Evolutionary conservation across 2,329 filamentous ascomycete genomes (phyloP).

Genomic region (Ploettnerulaceae sp.): DNA sequence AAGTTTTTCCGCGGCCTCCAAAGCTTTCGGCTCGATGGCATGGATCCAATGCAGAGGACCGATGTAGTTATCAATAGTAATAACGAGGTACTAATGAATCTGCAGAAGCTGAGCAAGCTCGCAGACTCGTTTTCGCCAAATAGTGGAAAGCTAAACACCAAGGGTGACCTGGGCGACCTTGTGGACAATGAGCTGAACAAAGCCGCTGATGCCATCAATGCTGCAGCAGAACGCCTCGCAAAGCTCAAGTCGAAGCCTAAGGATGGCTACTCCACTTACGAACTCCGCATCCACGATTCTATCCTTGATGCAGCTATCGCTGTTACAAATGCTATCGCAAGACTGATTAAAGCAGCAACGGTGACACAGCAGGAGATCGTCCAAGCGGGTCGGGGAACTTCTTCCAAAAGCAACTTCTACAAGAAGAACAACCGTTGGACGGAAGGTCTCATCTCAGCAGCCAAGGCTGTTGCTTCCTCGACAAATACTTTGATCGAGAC

Average conservation of each 20-base stretch:
- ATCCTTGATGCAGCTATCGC: constrained; percentile 91
- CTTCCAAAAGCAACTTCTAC: constrained; percentile 91
- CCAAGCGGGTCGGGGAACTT: constrained; percentile 80
- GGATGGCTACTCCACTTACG: constrained; percentile 92
- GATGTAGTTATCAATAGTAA: constrained; percentile 98
- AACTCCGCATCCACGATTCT: constrained; percentile 90
- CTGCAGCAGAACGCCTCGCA: constrained; percentile 79
- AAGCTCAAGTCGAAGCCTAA: constrained; percentile 96
- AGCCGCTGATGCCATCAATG: constrained; percentile 91
- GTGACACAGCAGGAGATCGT: constrained; percentile 95
- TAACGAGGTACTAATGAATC: constrained; percentile 88
- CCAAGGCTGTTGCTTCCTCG: constrained; percentile 88
- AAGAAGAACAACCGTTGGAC: constrained; percentile 99
- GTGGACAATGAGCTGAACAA: constrained; percentile 90
- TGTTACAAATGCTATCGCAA: constrained; percentile 88
- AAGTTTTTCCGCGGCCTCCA: constrained; percentile 93
- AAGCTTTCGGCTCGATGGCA: constrained; percentile 86
- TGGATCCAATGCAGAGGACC: constrained; percentile 88
- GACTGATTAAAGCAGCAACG: constrained; percentile 91
- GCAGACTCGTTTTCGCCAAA: constrained; percentile 89
- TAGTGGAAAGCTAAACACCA: constrained; percentile 72
- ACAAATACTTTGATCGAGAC: constrained; percentile 98
- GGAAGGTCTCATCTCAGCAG: constrained; percentile 92
- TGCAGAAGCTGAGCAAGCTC: constrained; percentile 90
- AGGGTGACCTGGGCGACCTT: constrained; percentile 85